Evolutionary conservation across 1,284 basidiomycete genomes (phyloP), one percentile per base, ranked within the genome.

Genomic region (Schizophyllum commune): DNA sequence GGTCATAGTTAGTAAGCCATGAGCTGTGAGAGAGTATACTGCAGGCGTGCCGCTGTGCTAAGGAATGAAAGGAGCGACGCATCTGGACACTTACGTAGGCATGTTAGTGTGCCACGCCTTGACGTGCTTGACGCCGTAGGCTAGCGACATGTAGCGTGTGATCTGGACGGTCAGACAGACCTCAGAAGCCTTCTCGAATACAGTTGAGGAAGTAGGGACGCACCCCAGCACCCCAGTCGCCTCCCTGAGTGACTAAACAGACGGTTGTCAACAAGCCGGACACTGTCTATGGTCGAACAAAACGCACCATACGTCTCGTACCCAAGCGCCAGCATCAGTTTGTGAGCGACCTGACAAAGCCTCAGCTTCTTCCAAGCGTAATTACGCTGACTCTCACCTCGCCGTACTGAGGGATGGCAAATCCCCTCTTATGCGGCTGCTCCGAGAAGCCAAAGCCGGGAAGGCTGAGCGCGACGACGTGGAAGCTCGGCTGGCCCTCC

Each of bases 371-470:
- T n/a, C 27, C 54, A 13, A 34, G 55, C 27, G 34, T 27, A 27
- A 20, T 32, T 52, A 19, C 9, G 27, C 47, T 13, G 63, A 22
- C 60, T 60, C 39, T 56, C 63, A 74, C 78, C 68, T 80, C 77
- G 5, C 77, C 80, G 59, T 74, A 79, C 58, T 77, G 75, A n/a
- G 64, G 47, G 0, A 70, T 20, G 5, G 55, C 62, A 59, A 76
- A 75, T 0, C 71, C 72, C 52, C 67, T 71, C 65, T 73, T 72
- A 21, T 61, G 70, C 0, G 74, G 72, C 0, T 70, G 79, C 52
- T 82, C 77, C 0, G 83, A 84, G 67, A 83, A 83, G 0, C 83
- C 82, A 67, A 69, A 86, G 0, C 80, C 80, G 4, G 84, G 83
- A 15, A 85, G 65, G 65, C 81, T 80, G 3, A 78, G 64, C 0